Evolutionary conservation across 352 stramenopile species (phyloP).

Genomic region (Phytophthora citrophthora): DNA sequence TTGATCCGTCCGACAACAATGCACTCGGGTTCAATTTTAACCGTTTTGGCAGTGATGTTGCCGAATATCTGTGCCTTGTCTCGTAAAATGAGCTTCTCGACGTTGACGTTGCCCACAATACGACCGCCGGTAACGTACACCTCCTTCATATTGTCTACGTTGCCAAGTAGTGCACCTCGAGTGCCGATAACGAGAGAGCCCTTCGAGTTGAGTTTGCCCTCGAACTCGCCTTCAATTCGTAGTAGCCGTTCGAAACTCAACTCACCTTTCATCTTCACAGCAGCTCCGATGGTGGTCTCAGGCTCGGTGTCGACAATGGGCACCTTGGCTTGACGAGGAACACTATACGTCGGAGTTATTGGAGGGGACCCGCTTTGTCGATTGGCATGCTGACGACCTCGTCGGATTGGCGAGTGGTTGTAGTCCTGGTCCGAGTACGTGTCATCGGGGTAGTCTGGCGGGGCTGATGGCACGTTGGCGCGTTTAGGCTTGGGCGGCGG

Average conservation of each 20-base stretch:
- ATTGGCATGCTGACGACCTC: conserved; percentile 62
- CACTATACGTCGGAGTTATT: conserved; percentile 66
- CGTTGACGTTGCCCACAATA: conserved; percentile 87
- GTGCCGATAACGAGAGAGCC: conserved; percentile 88
- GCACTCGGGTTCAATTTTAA: conserved; percentile 91
- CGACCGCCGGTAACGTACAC: conserved; percentile 87
- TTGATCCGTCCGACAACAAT: conserved; percentile 86
- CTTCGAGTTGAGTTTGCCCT: conserved; percentile 89
- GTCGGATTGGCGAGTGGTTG: conserved; percentile 59
- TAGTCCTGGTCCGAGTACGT: conserved; percentile 72
- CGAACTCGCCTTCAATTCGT: conserved; percentile 91
- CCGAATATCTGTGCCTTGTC: conserved; percentile 90
- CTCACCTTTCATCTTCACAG: conserved; percentile 91
- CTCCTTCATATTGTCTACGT: conserved; percentile 90
- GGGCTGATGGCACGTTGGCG: conserved; percentile 48
- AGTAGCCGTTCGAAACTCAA: conserved; percentile 90
- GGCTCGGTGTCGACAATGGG: conserved; percentile 79
- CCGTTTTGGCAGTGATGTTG: conserved; percentile 89
- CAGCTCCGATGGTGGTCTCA: conserved; percentile 82
- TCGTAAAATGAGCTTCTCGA: conserved; percentile 85
- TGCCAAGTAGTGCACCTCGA: conserved; percentile 78
- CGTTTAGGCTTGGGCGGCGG: conserved; percentile 80
- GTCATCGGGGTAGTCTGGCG: conserved; percentile 52
- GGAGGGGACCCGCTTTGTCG: conserved; percentile 64
- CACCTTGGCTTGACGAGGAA: conserved; percentile 52